Evolutionary conservation across 768 basidiomycete genomes (phyloP).

Genomic region (Leccinum longicurvipes): DNA sequence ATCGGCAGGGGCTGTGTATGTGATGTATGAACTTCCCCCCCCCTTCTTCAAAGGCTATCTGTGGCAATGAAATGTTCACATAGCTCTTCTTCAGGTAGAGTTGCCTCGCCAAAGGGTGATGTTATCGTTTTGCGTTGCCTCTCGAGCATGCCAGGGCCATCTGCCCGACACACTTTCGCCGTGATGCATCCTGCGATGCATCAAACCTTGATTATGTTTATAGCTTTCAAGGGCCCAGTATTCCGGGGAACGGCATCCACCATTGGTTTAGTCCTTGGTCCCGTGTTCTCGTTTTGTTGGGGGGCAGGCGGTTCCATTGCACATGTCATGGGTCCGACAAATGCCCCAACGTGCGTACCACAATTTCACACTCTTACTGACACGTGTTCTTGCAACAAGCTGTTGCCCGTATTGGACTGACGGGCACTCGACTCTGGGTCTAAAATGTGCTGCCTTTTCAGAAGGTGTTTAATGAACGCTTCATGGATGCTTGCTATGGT

Average conservation of each 20-base stretch:
- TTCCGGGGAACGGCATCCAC: conserved; percentile 16
- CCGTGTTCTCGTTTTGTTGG: conserved; percentile 4
- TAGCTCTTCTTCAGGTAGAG: conserved; percentile 1
- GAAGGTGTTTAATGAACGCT: conserved; percentile 1
- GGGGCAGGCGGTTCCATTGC: neutral
- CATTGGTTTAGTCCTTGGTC: conserved; percentile 4
- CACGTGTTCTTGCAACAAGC: conserved; percentile 6
- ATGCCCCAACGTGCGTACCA: neutral
- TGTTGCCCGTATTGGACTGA: conserved; percentile 2
- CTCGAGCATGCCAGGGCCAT: conserved; percentile 4
- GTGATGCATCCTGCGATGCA: conserved; percentile 9
- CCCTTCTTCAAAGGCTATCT: conserved; percentile 5
- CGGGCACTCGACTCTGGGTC: neutral
- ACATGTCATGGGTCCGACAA: neutral
- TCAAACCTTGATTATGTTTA: conserved; percentile 11
- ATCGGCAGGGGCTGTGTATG: neutral
- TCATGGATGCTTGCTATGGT: conserved; percentile 1
- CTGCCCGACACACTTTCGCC: conserved; percentile 10
- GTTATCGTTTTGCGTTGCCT: conserved; percentile 11
- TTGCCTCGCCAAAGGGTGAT: conserved; percentile 2
- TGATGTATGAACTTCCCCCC: neutral
- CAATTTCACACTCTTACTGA: conserved; percentile 1
- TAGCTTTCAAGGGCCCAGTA: neutral
- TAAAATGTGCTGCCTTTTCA: neutral
- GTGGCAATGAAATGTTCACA: conserved; percentile 10